phyloP scores from a whole-genome alignment of 768 basidiomycete genomes.

The Boletellus ananas region DNA sequence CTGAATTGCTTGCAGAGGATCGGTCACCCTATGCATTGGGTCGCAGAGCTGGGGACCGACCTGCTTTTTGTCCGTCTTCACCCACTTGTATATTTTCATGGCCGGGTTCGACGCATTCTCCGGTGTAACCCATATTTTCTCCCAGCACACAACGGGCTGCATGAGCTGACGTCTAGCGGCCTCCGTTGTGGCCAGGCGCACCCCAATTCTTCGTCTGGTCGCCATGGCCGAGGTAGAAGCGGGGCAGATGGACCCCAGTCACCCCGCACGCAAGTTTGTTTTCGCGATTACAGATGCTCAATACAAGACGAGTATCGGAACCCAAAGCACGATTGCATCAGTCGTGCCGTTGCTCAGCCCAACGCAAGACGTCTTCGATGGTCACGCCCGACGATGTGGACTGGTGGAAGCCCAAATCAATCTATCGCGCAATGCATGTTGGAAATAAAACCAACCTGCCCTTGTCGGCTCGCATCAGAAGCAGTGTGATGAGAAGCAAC shows the following conservation, averaged over 20 bases:
- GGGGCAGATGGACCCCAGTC: slow-evolving; percentile 15
- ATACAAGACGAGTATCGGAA: background rate
- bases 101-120: slow-evolving; percentile 54
- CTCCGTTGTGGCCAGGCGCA: slow-evolving; percentile 73
- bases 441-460: slow-evolving; percentile 14
- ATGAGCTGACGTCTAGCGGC: slow-evolving; percentile 81
- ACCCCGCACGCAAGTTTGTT: slow-evolving; percentile 1
- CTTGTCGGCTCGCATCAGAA: slow-evolving; percentile 3
- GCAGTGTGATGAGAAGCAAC: slow-evolving; percentile 1
- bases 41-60: slow-evolving; percentile 36
- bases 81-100: slow-evolving; percentile 73
- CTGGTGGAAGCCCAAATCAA: slow-evolving; percentile 7
- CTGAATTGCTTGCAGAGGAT: slow-evolving; percentile 66
- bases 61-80: slow-evolving; percentile 75
- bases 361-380: slow-evolving; percentile 45
- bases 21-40: background rate
- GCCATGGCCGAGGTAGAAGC: slow-evolving; percentile 45
- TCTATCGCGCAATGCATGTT: background rate
- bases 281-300: background rate
- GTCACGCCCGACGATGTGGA: slow-evolving; percentile 10
- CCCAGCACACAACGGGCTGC: slow-evolving; percentile 87
- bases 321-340: background rate
- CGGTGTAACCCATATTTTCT: slow-evolving; percentile 67
- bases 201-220: slow-evolving; percentile 71
- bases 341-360: slow-evolving; percentile 48